Evolutionary conservation across 225 moss, liverwort and hornwort genomes (phyloP), one percentile per base, ranked within the genome.

Genomic region (Antitrichia curtipendula): DNA sequence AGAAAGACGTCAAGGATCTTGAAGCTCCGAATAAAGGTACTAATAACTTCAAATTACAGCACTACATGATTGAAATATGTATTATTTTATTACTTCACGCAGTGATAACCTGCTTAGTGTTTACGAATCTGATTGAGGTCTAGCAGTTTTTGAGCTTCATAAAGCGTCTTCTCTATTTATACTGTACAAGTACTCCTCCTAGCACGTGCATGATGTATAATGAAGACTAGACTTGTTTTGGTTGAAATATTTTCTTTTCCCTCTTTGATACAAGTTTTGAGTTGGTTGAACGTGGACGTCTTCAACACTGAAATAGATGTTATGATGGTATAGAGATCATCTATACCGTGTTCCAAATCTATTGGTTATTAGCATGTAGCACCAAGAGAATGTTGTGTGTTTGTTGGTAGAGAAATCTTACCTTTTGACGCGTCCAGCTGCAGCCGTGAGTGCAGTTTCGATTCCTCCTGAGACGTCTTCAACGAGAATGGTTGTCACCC

Each of bases 21-120:
- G 90, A 92, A 76, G 87, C 94, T 89, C 83, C 90, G 85, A 95
- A 93, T 84, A 98, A 93, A 95, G 91, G 97, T 96, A 91, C 62
- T 31, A 66, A 53, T 80, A 47, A 80, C 79, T 59, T 75, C 75
- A 83, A 82, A 47, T 88, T 79, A 59, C 78, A 78, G 57, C 66
- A n/a, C 21, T 84, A 34, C 75, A 53, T 78, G 24, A 27, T 69
- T 85, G 52, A 81, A 82, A 43, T 54, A 29, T 86, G 49, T 49
- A 34, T 73, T 84, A 12, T 82, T 29, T 64, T n/a, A 34, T n/a
- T 54, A 36, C 73, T 56, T 73, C 57, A 75, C 49, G 60, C 81
- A 84, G 52, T 65, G 10, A 74, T 71, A 81, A 50, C 50, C 32
- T 80, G 56, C 34, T 84, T 80, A 25, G 27, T 78, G 57, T 84